Base-by-base conservation (phyloP, 306 rosid genomes). In the Prunus mira region DNA sequence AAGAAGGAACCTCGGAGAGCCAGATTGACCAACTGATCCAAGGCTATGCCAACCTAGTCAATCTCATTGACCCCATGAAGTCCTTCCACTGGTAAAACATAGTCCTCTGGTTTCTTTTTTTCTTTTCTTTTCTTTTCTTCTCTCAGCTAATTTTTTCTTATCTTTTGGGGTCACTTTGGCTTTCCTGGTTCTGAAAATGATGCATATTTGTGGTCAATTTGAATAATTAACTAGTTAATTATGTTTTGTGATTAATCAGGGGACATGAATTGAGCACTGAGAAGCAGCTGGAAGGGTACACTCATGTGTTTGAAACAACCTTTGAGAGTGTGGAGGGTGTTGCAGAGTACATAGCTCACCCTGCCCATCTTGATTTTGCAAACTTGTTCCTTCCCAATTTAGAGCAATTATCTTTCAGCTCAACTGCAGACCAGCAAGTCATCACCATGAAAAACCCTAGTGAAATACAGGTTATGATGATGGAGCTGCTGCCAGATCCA, bases 221-320 rank as follows among this genome's bases (percentile, higher is more conserved):
- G 2, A 2, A 6, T 38, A 38, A 38, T 38, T 38, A 34, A 6
- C 41, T 34, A 5, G 41, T 34, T 34, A 1, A 38, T 38, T 38
- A 38, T 75, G 17, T 57, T 54, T 70, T 69, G 61, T 47, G 52
- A 47, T 47, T 65, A 76, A 68, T 55, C 76, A 88, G 97, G 85
- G 97, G 96, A 41, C 87, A 54, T 68, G 92, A 92, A 76, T 81
- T 92, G 65, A 90, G 96, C 86, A 80, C 76, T 68, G 92, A 90
- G 71, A 92, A 88, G 64, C 10, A 84, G 81, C 93, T 90, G 80
- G 88, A 90, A 77, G 97, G 97, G 58, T 90, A 79, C 79, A 90
- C 97, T 79, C 97, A 92, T 79, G 78, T 81, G 76, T 90, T 92
- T 73, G 97, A 90, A 76, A 85, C 93, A 14, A 92, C 87, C 57